These are phyloP conservation scores for Pythium apleroticum DNA, from an alignment of 352 stramenopile genomes.

Conservation along the genomic window DNA sequence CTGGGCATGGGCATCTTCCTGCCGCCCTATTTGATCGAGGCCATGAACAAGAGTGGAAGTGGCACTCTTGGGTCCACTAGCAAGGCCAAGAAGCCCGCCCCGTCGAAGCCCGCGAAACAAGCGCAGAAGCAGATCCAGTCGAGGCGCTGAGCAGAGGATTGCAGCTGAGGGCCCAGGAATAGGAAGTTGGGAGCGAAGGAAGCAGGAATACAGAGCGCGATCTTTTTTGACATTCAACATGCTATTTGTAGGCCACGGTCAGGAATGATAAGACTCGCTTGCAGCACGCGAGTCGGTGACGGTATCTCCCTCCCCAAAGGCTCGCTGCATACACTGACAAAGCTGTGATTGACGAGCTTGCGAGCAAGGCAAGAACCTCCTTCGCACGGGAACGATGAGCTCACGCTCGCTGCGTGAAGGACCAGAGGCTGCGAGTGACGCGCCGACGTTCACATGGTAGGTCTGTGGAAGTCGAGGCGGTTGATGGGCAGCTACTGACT, in stretches of 20 bases:
- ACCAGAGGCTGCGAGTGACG: slow-evolving; percentile 27
- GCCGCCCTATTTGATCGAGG: slow-evolving; percentile 11
- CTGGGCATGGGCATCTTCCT: slow-evolving; percentile 32
- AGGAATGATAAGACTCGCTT: neutral
- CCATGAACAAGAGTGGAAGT: neutral
- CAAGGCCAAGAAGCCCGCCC: neutral
- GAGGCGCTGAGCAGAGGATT: neutral
- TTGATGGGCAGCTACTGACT: slow-evolving; percentile 5
- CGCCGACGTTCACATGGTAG: slow-evolving; percentile 74
- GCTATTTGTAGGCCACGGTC: neutral
- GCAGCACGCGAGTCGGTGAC: neutral
- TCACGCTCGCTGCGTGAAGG: slow-evolving; percentile 17
- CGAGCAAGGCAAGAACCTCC: neutral
- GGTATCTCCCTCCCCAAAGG: neutral
- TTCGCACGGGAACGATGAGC: slow-evolving; percentile 23
- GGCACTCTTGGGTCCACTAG: neutral
- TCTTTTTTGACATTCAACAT: slow-evolving; percentile 2
- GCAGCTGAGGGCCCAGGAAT: neutral
- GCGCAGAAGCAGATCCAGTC: neutral
- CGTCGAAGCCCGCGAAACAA: neutral
- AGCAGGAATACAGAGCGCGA: neutral
- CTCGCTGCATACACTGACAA: neutral
- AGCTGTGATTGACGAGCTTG: slow-evolving; percentile 1
- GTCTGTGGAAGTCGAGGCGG: neutral
- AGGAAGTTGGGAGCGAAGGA: neutral